Base-by-base conservation (phyloP, 768 basidiomycete species). In the Hypsizygus marmoreus region DNA sequence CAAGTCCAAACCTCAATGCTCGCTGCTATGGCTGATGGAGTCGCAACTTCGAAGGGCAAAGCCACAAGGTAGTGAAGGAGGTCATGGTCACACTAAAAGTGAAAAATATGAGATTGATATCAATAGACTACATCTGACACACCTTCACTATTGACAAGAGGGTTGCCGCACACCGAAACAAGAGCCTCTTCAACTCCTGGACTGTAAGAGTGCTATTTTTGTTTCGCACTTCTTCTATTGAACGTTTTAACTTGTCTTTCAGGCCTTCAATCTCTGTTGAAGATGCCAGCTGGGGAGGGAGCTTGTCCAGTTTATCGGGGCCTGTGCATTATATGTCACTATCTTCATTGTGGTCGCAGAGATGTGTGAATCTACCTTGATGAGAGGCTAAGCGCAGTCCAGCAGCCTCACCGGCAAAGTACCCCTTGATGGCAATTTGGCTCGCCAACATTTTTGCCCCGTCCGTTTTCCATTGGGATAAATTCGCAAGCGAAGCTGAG, bases 1-100 rank as follows among this genome's bases (percentile, higher is more conserved):
- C 95, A 97, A 3, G 88, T 92, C 97, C 97, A 98, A 8, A 88
- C 86, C 60, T 98, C 94, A 32, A 94, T 85, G 0, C 91, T 95
- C 2, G 90, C 81, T 12, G 90, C 79, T 45, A 97, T 81, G 1
- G 93, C 83, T 4, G 89, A 72, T 1, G 94, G 91, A 1, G 89
- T 94, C 51, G 91, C 91, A 2, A 90, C 85, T 45, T 89, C 86
- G 56, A 98, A 90, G 0, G 97, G 97, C 13, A 98, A 65, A 25
- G 78, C 74, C 6, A 98, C 94, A 19, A 98, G 72, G 62, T 92
- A 86, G 65, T 91, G 88, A 8, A 98, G 69, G 11, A 98, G 72
- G 17, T 88, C 88, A 58, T 88, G 79, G 47, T 98, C 91, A 60
- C 83, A 85, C 92, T 95, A 17, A 4, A 26, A 16, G 36, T 20